Evolutionary conservation across 1,284 basidiomycete species (phyloP).

Genomic region (Ustilago trichophora): DNA sequence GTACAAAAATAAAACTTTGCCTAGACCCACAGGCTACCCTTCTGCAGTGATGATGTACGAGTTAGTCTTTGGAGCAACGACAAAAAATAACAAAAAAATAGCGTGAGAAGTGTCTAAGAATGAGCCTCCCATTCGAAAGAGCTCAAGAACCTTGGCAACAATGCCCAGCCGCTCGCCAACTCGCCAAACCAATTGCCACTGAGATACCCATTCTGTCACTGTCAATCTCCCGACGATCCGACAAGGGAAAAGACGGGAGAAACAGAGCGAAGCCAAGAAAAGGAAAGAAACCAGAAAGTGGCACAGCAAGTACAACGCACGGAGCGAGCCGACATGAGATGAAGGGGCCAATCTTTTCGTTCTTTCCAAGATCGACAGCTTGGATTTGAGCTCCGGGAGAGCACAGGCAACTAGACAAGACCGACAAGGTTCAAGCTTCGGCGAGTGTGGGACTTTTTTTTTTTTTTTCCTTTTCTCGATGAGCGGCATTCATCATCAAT

Average conservation of each 20-base stretch:
- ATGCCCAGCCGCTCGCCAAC: background rate
- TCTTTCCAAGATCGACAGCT: conserved; percentile 1
- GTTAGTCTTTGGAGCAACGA: background rate
- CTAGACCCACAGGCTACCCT: too few relatives aligned
- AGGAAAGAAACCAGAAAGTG: too few relatives aligned
- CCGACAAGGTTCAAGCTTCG: conserved; percentile 1
- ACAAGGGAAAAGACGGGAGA: too few relatives aligned
- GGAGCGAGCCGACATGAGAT: too few relatives aligned
- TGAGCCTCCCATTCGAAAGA: background rate
- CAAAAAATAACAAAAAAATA: background rate
- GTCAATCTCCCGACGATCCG: too few relatives aligned
- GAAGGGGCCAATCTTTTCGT: too few relatives aligned
- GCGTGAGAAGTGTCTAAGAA: conserved; percentile 20
- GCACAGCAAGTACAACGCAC: too few relatives aligned
- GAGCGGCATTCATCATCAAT: background rate
- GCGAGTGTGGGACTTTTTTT: conserved; percentile 3
- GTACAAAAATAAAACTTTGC: background rate
- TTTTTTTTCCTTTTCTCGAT: conserved; percentile 1
- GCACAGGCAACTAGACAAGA: too few relatives aligned
- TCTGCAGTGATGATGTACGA: too few relatives aligned
- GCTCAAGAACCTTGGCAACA: conserved; percentile 5
- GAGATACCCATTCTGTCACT: too few relatives aligned
- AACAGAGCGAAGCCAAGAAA: too few relatives aligned
- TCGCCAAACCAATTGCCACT: too few relatives aligned
- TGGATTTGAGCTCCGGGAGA: background rate